Evolutionary conservation across 495 filamentous ascomycete species (phyloP).

Genomic region (Jackrogersella minutella): DNA sequence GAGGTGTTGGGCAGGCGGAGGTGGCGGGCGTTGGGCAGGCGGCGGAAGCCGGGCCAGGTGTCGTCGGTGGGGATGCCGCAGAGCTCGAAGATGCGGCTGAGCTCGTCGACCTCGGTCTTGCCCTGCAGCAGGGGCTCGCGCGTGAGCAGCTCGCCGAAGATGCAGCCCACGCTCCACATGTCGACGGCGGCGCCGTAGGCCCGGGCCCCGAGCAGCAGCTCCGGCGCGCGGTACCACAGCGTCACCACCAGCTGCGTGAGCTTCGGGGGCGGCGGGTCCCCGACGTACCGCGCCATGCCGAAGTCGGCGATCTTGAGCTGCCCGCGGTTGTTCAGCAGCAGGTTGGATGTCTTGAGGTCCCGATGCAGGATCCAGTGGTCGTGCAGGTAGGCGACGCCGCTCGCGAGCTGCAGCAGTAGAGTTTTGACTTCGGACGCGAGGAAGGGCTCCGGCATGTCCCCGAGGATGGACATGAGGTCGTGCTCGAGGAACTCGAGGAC

Average conservation of each 20-base stretch:
- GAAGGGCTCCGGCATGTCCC: conserved; percentile 94
- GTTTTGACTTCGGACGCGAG: conserved; percentile 93
- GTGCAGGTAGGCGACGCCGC: conserved; percentile 87
- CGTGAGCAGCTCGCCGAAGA: conserved; percentile 90
- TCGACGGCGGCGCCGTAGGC: conserved; percentile 82
- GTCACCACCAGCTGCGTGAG: conserved; percentile 96
- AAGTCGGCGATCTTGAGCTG: conserved; percentile 97
- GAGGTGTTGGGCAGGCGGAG: conserved; percentile 74
- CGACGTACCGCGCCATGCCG: conserved; percentile 92
- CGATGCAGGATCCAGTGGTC: conserved; percentile 93
- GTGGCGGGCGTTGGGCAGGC: conserved; percentile 86
- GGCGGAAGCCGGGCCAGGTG: conserved; percentile 85
- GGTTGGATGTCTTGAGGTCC: conserved; percentile 95
- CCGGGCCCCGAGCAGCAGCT: conserved; percentile 83
- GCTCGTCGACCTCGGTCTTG: conserved; percentile 92
- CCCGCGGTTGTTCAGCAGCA: conserved; percentile 94
- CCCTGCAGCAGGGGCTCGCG: conserved; percentile 88
- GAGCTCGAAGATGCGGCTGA: conserved; percentile 79
- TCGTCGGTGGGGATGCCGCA: conserved; percentile 89
- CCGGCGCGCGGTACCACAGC: conserved; percentile 94
- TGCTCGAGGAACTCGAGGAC: conserved; percentile 99
- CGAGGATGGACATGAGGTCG: conserved; percentile 92
- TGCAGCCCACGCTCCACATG: conserved; percentile 96
- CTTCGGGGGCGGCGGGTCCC: conserved; percentile 76
- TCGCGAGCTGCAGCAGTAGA: conserved; percentile 80